Percentiles rank a stretch among this genome's conserved stretches.
Conservation (phyloP, 169 alveolate species). For the Cryptosporidium ubiquitum region DNA sequence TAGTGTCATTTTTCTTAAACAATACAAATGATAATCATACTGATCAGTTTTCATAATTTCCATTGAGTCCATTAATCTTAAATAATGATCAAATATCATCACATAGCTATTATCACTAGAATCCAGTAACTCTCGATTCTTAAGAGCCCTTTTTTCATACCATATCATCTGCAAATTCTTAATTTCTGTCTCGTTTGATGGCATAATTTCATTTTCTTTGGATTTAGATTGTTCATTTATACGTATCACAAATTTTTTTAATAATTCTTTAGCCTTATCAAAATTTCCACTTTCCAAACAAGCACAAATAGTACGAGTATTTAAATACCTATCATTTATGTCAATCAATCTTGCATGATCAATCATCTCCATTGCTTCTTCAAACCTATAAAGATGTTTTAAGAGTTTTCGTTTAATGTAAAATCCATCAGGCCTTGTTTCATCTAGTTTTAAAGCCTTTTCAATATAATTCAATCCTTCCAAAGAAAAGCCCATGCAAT, state of each 20-base stretch:
- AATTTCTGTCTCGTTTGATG: neutral
- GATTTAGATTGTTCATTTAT: neutral
- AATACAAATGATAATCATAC: constrained; percentile 89
- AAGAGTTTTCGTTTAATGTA: constrained; percentile 72
- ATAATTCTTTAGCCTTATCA: constrained; percentile 23
- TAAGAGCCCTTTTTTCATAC: constrained; percentile 41
- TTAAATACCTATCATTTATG: constrained; percentile 62
- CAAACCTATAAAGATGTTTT: constrained; percentile 76
- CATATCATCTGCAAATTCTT: constrained; percentile 45
- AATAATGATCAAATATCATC: constrained; percentile 84
- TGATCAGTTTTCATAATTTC: constrained; percentile 89
- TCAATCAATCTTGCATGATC: constrained; percentile 70
- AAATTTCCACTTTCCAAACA: constrained; percentile 35
- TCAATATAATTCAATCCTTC: constrained; percentile 70
- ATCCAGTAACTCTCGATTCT: constrained; percentile 75
- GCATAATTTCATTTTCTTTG: neutral
- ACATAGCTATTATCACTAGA: constrained; percentile 77
- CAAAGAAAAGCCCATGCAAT: constrained; percentile 53
- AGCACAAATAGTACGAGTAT: constrained; percentile 64
- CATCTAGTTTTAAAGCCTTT: constrained; percentile 61
- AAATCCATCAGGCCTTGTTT: constrained; percentile 70
- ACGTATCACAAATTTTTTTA: neutral
- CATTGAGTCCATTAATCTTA: constrained; percentile 84
- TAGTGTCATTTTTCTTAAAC: constrained; percentile 85
- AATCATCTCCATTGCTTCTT: constrained; percentile 52